These are phyloP conservation scores for Eucalyptus melliodora DNA, from an alignment of 345 rosid genomes.

Conservation along the genomic window DNA sequence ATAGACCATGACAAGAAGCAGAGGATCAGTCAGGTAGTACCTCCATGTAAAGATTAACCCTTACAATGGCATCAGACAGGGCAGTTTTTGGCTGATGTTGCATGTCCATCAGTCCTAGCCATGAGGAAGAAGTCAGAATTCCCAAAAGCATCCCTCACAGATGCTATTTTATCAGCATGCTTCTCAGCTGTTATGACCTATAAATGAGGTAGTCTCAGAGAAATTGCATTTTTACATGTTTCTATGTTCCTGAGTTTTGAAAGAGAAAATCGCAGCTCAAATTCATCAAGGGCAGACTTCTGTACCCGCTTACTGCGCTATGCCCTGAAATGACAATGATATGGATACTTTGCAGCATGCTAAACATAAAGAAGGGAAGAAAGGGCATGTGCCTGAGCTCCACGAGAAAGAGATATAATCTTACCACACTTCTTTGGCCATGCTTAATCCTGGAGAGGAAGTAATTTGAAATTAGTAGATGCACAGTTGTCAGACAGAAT, in stretches of 20 bases:
- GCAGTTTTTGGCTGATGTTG: slow-evolving; percentile 30
- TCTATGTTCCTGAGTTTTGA: not conserved
- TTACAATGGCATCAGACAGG: slow-evolving; percentile 25
- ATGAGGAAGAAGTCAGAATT: slow-evolving; percentile 30
- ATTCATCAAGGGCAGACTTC: not conserved
- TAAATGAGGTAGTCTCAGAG: not conserved
- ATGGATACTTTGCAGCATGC: not conserved
- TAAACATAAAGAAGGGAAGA: too few relatives aligned
- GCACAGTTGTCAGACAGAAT: not conserved
- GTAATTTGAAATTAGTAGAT: not conserved
- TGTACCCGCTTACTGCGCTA: slow-evolving; percentile 37
- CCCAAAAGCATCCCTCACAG: too few relatives aligned
- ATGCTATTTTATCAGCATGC: too few relatives aligned
- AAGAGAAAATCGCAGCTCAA: not conserved
- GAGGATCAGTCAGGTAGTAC: not conserved
- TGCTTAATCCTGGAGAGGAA: not conserved
- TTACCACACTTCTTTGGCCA: too few relatives aligned
- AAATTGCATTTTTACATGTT: not conserved
- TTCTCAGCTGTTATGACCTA: not conserved
- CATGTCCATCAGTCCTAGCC: slow-evolving; percentile 39
- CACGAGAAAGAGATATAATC: too few relatives aligned
- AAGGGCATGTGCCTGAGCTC: too few relatives aligned
- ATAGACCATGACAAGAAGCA: too few relatives aligned
- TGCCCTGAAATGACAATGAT: slow-evolving; percentile 4
- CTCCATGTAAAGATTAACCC: slow-evolving; percentile 48